A percentile compares a stretch with the other conserved stretches of the same genome.
Conservation (phyloP, 169 alveolate genomes). For the Hepatocystis sp. region DNA sequence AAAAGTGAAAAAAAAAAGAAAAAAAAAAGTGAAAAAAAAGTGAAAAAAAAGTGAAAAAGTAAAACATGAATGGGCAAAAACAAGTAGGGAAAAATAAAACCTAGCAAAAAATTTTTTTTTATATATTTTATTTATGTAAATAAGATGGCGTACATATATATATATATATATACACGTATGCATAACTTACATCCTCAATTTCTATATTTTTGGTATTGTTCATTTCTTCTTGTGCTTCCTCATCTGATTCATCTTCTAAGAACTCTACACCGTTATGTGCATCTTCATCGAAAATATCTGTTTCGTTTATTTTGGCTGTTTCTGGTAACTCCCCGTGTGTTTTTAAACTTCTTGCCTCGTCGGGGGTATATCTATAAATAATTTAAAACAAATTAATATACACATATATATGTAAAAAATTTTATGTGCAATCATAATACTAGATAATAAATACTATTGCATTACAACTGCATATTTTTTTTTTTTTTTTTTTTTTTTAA, state of each 20-base stretch:
- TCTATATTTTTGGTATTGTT: constrained; percentile 38
- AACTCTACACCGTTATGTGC: constrained; percentile 91
- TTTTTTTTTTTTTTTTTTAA: too few species aligned
- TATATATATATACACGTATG: not conserved
- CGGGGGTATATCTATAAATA: constrained; percentile 90
- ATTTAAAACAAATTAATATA: not conserved
- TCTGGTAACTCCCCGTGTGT: constrained; percentile 98
- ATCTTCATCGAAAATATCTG: constrained; percentile 92
- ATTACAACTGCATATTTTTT: too few species aligned
- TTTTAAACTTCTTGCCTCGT: constrained; percentile 97
- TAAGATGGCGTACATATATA: too few species aligned
- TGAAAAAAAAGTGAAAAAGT: too few species aligned
- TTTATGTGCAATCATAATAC: too few species aligned
- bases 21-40: too few species aligned
- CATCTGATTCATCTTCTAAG: constrained; percentile 88
- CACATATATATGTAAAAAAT: too few species aligned
- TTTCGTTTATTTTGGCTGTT: constrained; percentile 94
- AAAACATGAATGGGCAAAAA: too few species aligned
- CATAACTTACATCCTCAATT: constrained; percentile 56
- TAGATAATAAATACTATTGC: too few species aligned
- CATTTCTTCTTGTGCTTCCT: constrained; percentile 75
- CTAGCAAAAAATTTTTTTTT: too few species aligned
- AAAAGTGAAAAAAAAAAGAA: constrained; percentile 14
- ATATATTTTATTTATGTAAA: too few species aligned
- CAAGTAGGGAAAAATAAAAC: too few species aligned